Conservation (phyloP, 768 basidiomycete genomes). For the Pulveroboletus sp. region DNA sequence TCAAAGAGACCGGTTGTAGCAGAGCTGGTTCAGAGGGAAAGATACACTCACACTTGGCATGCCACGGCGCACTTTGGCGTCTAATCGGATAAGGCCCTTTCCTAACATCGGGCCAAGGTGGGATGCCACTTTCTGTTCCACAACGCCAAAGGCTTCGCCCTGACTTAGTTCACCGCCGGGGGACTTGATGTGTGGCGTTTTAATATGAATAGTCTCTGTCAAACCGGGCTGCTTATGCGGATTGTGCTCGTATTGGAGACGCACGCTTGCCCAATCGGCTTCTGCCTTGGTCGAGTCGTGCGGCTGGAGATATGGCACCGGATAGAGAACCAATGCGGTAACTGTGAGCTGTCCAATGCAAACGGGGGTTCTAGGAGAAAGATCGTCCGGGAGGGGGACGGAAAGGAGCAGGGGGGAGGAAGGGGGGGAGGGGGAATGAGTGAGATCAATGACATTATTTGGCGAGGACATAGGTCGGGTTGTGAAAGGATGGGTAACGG, state of each 20-base stretch:
- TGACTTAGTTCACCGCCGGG: slow-evolving; percentile 48
- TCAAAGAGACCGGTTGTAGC: slow-evolving; percentile 17
- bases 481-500: slow-evolving; percentile 19
- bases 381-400: slow-evolving; percentile 44
- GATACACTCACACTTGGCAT: slow-evolving; percentile 50
- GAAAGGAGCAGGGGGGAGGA: slow-evolving; percentile 33
- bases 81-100: slow-evolving; percentile 76
- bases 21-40: slow-evolving; percentile 11
- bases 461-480: slow-evolving; percentile 20
- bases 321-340: slow-evolving; percentile 83
- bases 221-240: slow-evolving; percentile 43
- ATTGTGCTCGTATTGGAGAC: slow-evolving; percentile 66
- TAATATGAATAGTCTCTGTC: slow-evolving; percentile 76
- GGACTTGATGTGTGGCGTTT: slow-evolving; percentile 50
- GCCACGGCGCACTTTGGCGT: slow-evolving; percentile 69
- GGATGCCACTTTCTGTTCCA: slow-evolving; percentile 82
- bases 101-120: slow-evolving; percentile 79
- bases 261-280: slow-evolving; percentile 63
- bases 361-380: slow-evolving; percentile 76
- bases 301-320: slow-evolving; percentile 58
- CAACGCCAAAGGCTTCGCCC: slow-evolving; percentile 74
- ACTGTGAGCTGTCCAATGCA: slow-evolving; percentile 85
- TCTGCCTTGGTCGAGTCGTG: slow-evolving; percentile 41
- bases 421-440: slow-evolving; percentile 54
- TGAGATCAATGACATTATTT: slow-evolving; percentile 72